phyloP scores from a whole-genome alignment of 2,329 filamentous ascomycete genomes.

The Neoarthrinium moseri region DNA sequence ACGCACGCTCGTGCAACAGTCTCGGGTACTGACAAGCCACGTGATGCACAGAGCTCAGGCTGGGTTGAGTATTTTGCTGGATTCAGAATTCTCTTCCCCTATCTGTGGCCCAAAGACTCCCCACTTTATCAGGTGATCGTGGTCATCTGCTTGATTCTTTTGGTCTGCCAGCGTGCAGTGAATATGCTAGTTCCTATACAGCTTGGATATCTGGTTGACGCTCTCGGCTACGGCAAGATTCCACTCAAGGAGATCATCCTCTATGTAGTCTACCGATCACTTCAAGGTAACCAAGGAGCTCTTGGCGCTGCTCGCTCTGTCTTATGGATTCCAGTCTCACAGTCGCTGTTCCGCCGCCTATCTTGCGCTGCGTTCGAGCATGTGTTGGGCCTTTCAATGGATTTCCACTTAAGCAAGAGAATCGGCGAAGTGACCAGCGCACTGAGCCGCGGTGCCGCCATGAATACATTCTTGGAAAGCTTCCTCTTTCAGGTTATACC shows the following conservation, averaged over 20 bases:
- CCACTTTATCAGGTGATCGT: slow-evolving; percentile 38
- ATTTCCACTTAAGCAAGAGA: slow-evolving; percentile 50
- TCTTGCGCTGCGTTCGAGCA: slow-evolving; percentile 46
- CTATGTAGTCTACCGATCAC: slow-evolving; percentile 41
- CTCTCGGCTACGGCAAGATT: slow-evolving; percentile 37
- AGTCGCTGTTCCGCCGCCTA: slow-evolving; percentile 40
- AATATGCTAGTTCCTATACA: slow-evolving; percentile 43
- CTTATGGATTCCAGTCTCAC: slow-evolving; percentile 47
- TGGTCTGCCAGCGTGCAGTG: slow-evolving; percentile 40
- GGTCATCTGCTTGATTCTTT: slow-evolving; percentile 37
- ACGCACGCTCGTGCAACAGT: slow-evolving; percentile 11
- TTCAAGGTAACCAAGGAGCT: slow-evolving; percentile 45
- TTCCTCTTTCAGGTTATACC: slow-evolving; percentile 49
- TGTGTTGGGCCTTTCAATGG: slow-evolving; percentile 43
- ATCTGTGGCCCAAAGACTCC: slow-evolving; percentile 45
- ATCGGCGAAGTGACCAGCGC: slow-evolving; percentile 52
- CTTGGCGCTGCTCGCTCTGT: slow-evolving; percentile 40
- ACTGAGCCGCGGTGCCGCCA: slow-evolving; percentile 43
- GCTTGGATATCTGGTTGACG: slow-evolving; percentile 38
- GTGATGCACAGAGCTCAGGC: slow-evolving; percentile 2
- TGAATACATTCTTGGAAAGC: slow-evolving; percentile 49
- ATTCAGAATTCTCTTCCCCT: slow-evolving; percentile 43
- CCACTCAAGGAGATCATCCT: slow-evolving; percentile 41
- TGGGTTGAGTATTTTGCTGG: slow-evolving; percentile 47
- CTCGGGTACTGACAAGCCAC: slow-evolving; percentile 1